Evolutionary conservation across 352 stramenopile genomes (phyloP), one percentile per base, ranked within the genome.

Genomic region (Pythium brachiatum): DNA sequence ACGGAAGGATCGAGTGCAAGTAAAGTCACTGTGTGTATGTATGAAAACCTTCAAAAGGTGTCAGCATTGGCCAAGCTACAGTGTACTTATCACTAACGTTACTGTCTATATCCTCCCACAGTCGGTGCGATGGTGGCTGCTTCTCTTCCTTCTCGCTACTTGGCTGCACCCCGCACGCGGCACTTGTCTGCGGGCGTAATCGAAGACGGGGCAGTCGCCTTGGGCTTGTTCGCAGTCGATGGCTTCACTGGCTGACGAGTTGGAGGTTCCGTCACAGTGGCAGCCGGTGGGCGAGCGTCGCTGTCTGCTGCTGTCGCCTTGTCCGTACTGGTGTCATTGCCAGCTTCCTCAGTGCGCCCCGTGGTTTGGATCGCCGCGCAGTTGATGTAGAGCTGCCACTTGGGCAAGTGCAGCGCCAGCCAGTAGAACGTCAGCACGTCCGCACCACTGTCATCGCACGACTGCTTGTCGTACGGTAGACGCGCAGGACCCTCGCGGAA

Each of bases 361-460:
- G n/a, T 23, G 38, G 63, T 64, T 20, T 74, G 53, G 4, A 76
- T 53, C 7, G 56, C 39, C 23, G 70, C 70, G 36, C 73, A 81
- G 62, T 81, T 75, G 50, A 78, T 73, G 62, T 79, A 82, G 31
- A 75, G 53, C 60, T 82, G 71, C 71, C 71, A 82, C 56, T 73
- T 64, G 23, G 73, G 60, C 15, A 43, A 53, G 32, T 79, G 74
- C 51, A 79, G 46, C 1, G 74, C 71, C 0, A 82, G 47, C 74
- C 74, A 82, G 63, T 76, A 79, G 60, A 82, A 79, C 13, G 68
- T 62, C 12, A 82, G 50, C 43, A 73, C 54, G 21, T 48, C 62
- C 31, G 68, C 62, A 13, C 62, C 46, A 23, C 56, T 62, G 1
- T 27, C 41, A 29, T 69, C 56, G 58, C 74, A 82, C 13, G 36